Percentiles rank a stretch among this genome's conserved stretches.
Conservation (phyloP, 2,329 filamentous ascomycete genomes). For the Grosmannia serpens region DNA sequence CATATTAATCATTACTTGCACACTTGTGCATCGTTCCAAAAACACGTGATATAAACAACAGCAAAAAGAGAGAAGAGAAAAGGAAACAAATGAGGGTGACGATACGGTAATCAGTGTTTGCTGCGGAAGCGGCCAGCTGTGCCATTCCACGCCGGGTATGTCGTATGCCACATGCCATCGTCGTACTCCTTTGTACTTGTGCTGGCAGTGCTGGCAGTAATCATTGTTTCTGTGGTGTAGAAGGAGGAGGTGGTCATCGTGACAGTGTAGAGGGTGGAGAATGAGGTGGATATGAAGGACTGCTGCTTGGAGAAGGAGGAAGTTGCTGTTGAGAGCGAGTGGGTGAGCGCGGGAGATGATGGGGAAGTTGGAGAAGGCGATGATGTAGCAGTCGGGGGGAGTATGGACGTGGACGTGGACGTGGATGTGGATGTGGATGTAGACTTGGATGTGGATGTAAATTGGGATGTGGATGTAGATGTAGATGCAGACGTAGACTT, state of each 20-base stretch:
- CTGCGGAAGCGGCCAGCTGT: slow-evolving; percentile 17
- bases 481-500: not conserved
- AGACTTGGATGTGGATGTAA: not conserved
- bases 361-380: not conserved
- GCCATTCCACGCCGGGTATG: slow-evolving; percentile 32
- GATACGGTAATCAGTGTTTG: not conserved
- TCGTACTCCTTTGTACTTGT: not conserved
- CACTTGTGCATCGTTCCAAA: not conserved
- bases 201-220: slow-evolving; percentile 1
- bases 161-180: slow-evolving; percentile 29
- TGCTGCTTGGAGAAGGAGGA: not conserved
- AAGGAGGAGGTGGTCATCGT: slow-evolving; percentile 15
- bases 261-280: slow-evolving; percentile 1
- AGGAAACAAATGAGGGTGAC: not conserved
- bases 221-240: not conserved
- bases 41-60: not conserved
- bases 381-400: not conserved
- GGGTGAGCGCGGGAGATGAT: not conserved
- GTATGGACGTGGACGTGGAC: not conserved
- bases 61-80: not conserved
- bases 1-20: slow-evolving; percentile 1
- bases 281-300: not conserved
- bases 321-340: not conserved
- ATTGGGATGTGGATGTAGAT: not conserved
- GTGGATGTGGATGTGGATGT: not conserved